Conservation (phyloP, 1,139 yeast genomes). For the Waltiozyma sp. region DNA sequence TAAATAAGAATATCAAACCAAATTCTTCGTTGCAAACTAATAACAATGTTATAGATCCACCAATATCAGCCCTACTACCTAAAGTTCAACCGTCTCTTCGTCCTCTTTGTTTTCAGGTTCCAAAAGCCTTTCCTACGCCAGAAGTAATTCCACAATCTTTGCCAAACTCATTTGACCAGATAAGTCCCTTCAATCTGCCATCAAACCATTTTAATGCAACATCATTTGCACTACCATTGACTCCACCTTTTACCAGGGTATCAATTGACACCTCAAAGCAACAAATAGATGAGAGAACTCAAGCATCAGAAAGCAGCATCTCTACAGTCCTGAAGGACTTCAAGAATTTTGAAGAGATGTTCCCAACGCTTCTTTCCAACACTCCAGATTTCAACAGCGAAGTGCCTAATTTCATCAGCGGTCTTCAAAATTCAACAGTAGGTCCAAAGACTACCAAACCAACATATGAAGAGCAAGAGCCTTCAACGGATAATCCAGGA, state of each 20-base stretch:
- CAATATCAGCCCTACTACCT: too few relatives aligned
- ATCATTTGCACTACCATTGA: background rate
- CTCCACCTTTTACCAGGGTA: too few relatives aligned
- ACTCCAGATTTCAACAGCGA: background rate
- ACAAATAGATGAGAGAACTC: background rate
- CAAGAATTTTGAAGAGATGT: constrained; percentile 17
- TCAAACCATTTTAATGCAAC: background rate
- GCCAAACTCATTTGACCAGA: too few relatives aligned
- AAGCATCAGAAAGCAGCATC: background rate
- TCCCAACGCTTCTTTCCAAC: constrained; percentile 9
- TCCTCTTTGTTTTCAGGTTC: too few relatives aligned
- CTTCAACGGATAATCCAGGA: constrained; percentile 3
- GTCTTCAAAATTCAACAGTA: background rate
- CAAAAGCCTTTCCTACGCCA: too few relatives aligned
- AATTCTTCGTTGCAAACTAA: too few relatives aligned
- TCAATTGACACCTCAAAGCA: too few relatives aligned
- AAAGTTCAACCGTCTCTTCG: too few relatives aligned
- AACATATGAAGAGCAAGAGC: background rate
- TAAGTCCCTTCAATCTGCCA: background rate
- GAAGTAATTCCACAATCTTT: too few relatives aligned
- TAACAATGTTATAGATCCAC: background rate
- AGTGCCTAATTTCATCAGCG: background rate
- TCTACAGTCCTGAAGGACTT: constrained; percentile 11
- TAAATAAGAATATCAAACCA: too few relatives aligned
- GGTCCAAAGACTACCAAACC: background rate